Conservation (phyloP, 1,284 basidiomycete genomes). For the Golubevia pallescens region DNA sequence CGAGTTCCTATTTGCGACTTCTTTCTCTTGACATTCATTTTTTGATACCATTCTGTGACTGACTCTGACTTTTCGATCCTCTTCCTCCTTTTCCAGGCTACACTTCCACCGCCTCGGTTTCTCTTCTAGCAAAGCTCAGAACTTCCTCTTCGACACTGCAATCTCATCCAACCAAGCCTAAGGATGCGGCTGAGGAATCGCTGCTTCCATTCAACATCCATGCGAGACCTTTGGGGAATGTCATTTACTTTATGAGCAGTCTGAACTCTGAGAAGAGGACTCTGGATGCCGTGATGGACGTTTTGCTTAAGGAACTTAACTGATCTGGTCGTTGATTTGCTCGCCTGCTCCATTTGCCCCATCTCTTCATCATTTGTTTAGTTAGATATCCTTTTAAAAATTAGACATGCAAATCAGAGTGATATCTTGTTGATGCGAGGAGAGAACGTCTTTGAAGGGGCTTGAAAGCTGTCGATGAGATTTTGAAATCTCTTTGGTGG, state of each 20-base stretch:
- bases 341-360: no score
- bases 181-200: not conserved
- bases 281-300: not conserved
- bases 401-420: no score
- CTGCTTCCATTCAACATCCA: slow-evolving; percentile 37
- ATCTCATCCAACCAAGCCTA: slow-evolving; percentile 23
- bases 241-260: slow-evolving; percentile 58
- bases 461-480: no score
- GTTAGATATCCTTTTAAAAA: no score
- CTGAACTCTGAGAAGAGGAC: slow-evolving; percentile 28
- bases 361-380: no score
- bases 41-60: not conserved
- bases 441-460: no score
- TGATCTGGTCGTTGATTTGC: not conserved
- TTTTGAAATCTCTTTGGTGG: no score
- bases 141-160: slow-evolving; percentile 12
- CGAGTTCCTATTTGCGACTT: no score
- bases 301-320: not conserved
- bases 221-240: slow-evolving; percentile 54
- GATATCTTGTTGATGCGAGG: no score
- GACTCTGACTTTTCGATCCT: not conserved
- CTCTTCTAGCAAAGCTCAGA: slow-evolving; percentile 30
- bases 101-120: slow-evolving; percentile 32
- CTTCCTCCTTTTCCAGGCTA: slow-evolving; percentile 23
- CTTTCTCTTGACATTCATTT: no score